Evolutionary conservation across 1,284 basidiomycete genomes (phyloP).

Genomic region (Cerrena zonata): DNA sequence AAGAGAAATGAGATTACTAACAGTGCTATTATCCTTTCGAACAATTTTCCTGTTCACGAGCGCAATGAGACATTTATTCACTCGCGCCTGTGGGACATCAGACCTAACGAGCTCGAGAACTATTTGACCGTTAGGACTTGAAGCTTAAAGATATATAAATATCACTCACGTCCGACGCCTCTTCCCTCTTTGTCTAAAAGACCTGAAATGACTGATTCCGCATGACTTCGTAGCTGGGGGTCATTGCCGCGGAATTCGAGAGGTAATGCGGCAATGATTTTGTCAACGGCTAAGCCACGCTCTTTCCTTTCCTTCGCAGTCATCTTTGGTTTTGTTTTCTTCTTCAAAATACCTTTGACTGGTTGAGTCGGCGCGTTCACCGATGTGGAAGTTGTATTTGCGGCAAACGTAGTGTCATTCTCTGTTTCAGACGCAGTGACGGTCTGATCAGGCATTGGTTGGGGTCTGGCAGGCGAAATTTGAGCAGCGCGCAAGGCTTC

Average conservation of each 20-base stretch:
- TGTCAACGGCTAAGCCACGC: slow-evolving; percentile 66
- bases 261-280: slow-evolving; percentile 73
- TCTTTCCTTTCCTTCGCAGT: slow-evolving; percentile 80
- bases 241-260: slow-evolving; percentile 88
- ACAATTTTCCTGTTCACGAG: slow-evolving; percentile 85
- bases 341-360: slow-evolving; percentile 47
- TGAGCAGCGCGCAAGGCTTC: slow-evolving; percentile 24
- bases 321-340: slow-evolving; percentile 58
- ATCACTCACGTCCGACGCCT: slow-evolving; percentile 48
- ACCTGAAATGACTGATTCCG: slow-evolving; percentile 72
- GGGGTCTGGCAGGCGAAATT: slow-evolving; percentile 17
- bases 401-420: slow-evolving; percentile 29
- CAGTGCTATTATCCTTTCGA: slow-evolving; percentile 66
- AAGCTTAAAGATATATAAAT: slow-evolving; percentile 2
- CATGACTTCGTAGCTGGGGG: slow-evolving; percentile 69
- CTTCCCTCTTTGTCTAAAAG: slow-evolving; percentile 53
- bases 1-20: slow-evolving; percentile 21
- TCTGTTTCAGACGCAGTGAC: slow-evolving; percentile 30
- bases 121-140: slow-evolving; percentile 27
- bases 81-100: slow-evolving; percentile 80
- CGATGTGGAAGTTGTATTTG: slow-evolving; percentile 36
- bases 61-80: slow-evolving; percentile 90
- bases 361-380: slow-evolving; percentile 19
- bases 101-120: slow-evolving; percentile 75
- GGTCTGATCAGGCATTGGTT: slow-evolving; percentile 37